Base-by-base conservation (phyloP, 345 rosid species). In the Gossypium turneri region DNA sequence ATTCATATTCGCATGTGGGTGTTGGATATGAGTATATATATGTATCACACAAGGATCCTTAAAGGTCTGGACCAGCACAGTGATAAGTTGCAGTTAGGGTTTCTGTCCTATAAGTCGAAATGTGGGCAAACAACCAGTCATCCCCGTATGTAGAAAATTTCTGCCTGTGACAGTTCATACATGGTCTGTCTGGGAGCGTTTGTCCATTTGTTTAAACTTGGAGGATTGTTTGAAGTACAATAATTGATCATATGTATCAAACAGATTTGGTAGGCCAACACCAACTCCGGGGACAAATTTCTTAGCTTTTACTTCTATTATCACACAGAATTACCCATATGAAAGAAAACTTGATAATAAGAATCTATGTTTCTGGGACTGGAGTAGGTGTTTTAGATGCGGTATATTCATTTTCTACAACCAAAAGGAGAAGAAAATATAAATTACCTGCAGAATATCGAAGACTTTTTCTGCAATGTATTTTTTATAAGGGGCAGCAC, bases 391-490 rank as follows among this genome's bases (percentile, higher is more conserved):
- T 4, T 34, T 34, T 34, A 34, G 41, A 34, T 34, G 7, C 7
- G 41, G 41, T 34, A 34, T 34, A 34, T 34, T 34, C 41, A 34
- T 34, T 34, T 34, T 34, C 41, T 34, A 7, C 41, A 34, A 34
- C 41, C 41, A 5, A 5, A 34, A 34, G 7, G 41, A 34, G 41
- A 34, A 34, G 41, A 34, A 34, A 34, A 34, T 34, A 53, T 22
- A 24, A 22, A 13, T 73, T 81, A 94, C 98, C 97, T 94, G 97
- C 84, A 94, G 82, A 57, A 94, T 85, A 62, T 86, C 93, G 9
- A 90, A 94, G 67, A 94, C 91, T 77, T 84, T 82, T 77, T 91
- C 90, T 22, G 98, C 97, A 60, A 76, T 84, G 84, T 91, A 89
- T 70, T 85, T 94, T 38, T 92, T 92, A 78, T 89, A 74, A 24